These are phyloP conservation scores for Wickerhamiella kurtzmanii DNA, from an alignment of 805 yeast genomes.

Conservation along the genomic window DNA sequence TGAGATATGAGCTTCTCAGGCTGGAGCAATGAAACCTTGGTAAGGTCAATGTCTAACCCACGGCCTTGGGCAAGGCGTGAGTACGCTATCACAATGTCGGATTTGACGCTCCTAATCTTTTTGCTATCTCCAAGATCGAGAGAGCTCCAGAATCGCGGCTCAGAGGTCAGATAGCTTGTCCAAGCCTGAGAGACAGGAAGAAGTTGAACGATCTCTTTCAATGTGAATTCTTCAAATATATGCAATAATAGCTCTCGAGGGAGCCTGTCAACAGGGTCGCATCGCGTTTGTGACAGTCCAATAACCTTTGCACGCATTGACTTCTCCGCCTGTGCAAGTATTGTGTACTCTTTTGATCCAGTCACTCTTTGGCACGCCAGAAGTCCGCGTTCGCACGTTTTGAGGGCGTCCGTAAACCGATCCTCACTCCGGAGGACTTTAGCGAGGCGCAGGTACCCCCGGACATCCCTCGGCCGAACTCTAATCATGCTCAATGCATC, in stretches of 20 bases:
- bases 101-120: not conserved
- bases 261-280: conserved; percentile 4
- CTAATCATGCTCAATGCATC: conserved; percentile 12
- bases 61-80: not conserved
- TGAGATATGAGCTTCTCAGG: not conserved
- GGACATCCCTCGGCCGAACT: conserved; percentile 6
- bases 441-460: conserved; percentile 18
- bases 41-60: not conserved
- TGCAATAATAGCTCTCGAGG: conserved; percentile 12
- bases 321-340: not conserved
- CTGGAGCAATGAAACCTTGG: not conserved
- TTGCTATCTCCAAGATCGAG: conserved; percentile 4
- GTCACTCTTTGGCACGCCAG: conserved; percentile 1
- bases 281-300: not conserved
- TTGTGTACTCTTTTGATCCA: not conserved
- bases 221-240: conserved; percentile 8
- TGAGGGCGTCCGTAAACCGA: conserved; percentile 8
- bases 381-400: conserved; percentile 11
- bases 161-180: conserved; percentile 6
- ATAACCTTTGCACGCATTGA: not conserved
- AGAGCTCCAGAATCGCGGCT: conserved; percentile 12
- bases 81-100: not conserved
- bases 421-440: conserved; percentile 11
- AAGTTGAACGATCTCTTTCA: conserved; percentile 6
- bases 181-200: conserved; percentile 8